Conservation (phyloP, 768 basidiomycete genomes). For the Xanthoconium purpureum region DNA sequence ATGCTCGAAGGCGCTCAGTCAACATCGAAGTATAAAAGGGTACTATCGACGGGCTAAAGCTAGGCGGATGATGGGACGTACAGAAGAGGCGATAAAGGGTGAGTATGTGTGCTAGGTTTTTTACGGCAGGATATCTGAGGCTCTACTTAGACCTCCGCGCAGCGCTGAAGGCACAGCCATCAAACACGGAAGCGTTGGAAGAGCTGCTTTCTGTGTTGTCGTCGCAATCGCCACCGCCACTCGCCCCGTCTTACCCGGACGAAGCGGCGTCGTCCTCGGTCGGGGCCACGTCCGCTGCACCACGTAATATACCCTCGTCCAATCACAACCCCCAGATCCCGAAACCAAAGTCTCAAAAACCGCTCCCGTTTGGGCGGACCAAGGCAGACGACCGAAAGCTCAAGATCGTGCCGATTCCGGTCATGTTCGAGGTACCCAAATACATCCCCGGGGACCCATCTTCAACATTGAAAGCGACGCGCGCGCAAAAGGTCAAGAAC, state of each 20-base stretch:
- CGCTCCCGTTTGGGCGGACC: constrained; percentile 52
- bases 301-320: constrained; percentile 10
- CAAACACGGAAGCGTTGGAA: constrained; percentile 57
- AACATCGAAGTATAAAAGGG: constrained; percentile 67
- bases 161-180: constrained; percentile 58
- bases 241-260: constrained; percentile 12
- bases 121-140: neutral
- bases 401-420: constrained; percentile 47
- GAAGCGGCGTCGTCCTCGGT: constrained; percentile 31
- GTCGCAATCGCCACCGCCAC: constrained; percentile 12
- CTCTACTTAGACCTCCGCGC: constrained; percentile 52
- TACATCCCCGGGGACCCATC: constrained; percentile 17
- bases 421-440: constrained; percentile 38
- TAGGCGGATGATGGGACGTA: constrained; percentile 53
- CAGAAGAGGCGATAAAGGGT: constrained; percentile 63
- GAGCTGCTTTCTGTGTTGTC: constrained; percentile 48
- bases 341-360: constrained; percentile 42
- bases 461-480: constrained; percentile 28
- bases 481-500: constrained; percentile 25
- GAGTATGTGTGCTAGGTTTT: neutral
- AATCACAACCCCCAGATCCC: constrained; percentile 36
- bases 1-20: constrained; percentile 60
- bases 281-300: constrained; percentile 17
- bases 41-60: constrained; percentile 69
- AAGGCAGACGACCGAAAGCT: constrained; percentile 51